These are phyloP conservation scores for Parastagonospora nodorum DNA, from an alignment of 2,329 filamentous ascomycete species.

Conservation along the genomic window DNA sequence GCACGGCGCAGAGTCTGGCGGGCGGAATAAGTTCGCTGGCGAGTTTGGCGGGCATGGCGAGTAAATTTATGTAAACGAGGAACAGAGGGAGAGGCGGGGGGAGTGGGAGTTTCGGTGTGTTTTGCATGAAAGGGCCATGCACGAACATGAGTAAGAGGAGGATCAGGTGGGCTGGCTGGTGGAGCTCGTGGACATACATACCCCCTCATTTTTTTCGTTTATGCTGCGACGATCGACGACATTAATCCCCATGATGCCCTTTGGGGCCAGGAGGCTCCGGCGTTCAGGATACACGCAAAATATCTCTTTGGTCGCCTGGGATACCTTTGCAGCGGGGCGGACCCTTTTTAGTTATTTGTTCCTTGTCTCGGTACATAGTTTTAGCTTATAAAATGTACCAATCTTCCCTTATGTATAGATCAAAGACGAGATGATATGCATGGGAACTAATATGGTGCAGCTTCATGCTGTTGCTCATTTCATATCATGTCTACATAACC, in stretches of 20 bases:
- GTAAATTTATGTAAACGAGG: conserved; percentile 51
- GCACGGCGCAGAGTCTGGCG: conserved; percentile 18
- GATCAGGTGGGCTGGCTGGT: too few relatives aligned
- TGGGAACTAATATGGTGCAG: not conserved
- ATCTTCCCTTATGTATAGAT: not conserved
- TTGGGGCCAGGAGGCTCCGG: not conserved
- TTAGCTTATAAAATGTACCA: not conserved
- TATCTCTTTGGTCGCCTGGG: not conserved
- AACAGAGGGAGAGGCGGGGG: not conserved
- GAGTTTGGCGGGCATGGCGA: conserved; percentile 53
- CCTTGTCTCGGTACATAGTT: not conserved
- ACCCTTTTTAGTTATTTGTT: not conserved
- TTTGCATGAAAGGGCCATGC: too few relatives aligned
- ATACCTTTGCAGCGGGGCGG: not conserved
- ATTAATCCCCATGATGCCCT: not conserved
- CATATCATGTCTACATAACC: not conserved
- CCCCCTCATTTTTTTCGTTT: not conserved
- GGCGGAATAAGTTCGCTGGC: conserved; percentile 54
- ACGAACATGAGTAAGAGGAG: too few relatives aligned
- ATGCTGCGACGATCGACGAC: not conserved
- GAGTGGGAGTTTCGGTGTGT: not conserved
- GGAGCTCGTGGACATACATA: too few relatives aligned
- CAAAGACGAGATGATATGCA: too few relatives aligned
- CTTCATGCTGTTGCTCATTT: not conserved
- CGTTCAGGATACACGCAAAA: not conserved